Base-by-base conservation (phyloP, 2,329 filamentous ascomycete species). In the Colletotrichum truncatum region DNA sequence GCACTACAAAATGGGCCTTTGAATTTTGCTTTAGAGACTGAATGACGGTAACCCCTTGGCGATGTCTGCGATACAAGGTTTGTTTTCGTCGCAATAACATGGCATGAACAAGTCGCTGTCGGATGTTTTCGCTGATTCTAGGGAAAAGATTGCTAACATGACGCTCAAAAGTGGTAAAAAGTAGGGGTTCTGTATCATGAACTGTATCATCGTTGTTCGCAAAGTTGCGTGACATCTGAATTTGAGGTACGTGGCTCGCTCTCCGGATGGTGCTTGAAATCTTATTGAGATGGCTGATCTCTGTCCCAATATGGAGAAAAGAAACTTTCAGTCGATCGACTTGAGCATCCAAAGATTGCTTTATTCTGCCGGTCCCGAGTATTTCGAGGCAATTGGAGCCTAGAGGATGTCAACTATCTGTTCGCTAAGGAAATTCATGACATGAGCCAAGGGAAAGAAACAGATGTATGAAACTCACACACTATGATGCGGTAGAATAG, bases 251-350 rank as follows among this genome's bases (percentile, higher is more conserved):
- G 25, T 34, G 28, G 36, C 46, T 61, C 8, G 57, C 57, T 26
- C 21, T 12, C n/a, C 48, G 57, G 12, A 61, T 54, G 2, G 46
- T 43, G 26, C 54, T 61, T 14, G 32, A 52, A 21, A 61, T 21
- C 10, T 9, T 61, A 38, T 53, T 21, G 1, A 67, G 46, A 11
- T 16, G 39, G 3, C 25, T 64, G 30, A 63, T 67, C 11, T 64
- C 45, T 2, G 26, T 26, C 18, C 49, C 18, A 3, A 45, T 45
- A 16, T 45, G 12, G 11, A 2, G 16, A 1, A 45, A 8, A 11
- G 21, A 45, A 9, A 6, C 16, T 26, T 12, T 7, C 4, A 18
- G 11, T 7, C n/a, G 38, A 6, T 67, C 61, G 11, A 10, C 14
- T 10, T n/a, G 4, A 38, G 2, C 2, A n/a, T n/a, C 3, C 16